A percentile compares a stretch with the other conserved stretches of the same genome.
These are phyloP conservation scores for Saccharomycodes ludwigii DNA, from an alignment of 805 yeast genomes.

Conservation along the genomic window DNA sequence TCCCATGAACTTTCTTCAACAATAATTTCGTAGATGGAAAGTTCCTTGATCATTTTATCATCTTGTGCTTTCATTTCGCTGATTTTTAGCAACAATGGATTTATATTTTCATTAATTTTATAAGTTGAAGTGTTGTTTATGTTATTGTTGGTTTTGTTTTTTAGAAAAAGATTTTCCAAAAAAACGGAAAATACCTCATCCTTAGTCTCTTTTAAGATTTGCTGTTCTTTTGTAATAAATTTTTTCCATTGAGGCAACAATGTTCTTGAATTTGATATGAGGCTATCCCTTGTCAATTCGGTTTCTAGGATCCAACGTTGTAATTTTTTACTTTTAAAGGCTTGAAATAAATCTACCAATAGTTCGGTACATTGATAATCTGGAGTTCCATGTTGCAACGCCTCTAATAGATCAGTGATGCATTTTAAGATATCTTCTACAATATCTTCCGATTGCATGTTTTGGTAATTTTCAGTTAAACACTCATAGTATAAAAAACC, in stretches of 20 bases:
- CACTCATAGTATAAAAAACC: constrained; percentile 53
- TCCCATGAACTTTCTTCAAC: constrained; percentile 21
- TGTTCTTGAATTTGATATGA: not conserved
- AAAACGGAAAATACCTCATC: too few species aligned
- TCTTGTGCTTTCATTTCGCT: constrained; percentile 25
- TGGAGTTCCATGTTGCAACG: constrained; percentile 55
- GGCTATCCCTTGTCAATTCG: constrained; percentile 30
- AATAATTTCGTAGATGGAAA: constrained; percentile 16
- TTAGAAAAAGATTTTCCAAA: not conserved
- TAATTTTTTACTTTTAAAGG: constrained; percentile 35
- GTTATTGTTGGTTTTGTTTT: not conserved
- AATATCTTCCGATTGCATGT: constrained; percentile 24
- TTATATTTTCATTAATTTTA: not conserved
- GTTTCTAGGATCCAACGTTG: constrained; percentile 50
- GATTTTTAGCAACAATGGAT: constrained; percentile 22
- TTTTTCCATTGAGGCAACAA: constrained; percentile 3
- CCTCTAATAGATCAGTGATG: constrained; percentile 51
- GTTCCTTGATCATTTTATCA: constrained; percentile 25
- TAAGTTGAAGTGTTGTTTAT: not conserved
- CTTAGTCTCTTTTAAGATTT: too few species aligned
- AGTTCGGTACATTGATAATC: constrained; percentile 43
- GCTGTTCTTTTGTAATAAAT: constrained; percentile 8
- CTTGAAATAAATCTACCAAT: constrained; percentile 37
- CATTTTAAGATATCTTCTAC: constrained; percentile 31
- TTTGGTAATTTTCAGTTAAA: constrained; percentile 14